These are phyloP conservation scores for Mortierella hygrophila DNA, from an alignment of 192 early-diverging fungal species.

Conservation along the genomic window DNA sequence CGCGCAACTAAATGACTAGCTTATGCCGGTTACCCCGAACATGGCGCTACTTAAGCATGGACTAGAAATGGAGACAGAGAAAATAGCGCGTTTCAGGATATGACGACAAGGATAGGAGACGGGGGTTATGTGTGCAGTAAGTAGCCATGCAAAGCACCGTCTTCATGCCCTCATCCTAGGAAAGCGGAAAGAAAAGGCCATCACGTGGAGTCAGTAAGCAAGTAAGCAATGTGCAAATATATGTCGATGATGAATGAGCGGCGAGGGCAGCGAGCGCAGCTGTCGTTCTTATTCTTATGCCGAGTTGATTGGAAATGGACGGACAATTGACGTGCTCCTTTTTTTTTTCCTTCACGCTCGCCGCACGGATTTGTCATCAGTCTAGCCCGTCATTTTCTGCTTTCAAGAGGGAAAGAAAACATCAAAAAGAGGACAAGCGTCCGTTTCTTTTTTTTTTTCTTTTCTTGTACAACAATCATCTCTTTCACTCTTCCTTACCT, in stretches of 20 bases:
- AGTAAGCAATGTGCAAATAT: background rate
- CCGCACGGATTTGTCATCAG: background rate
- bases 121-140: too few species aligned
- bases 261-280: background rate
- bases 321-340: background rate
- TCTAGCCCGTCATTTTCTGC: background rate
- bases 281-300: background rate
- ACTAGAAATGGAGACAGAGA: background rate
- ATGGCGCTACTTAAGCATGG: too few species aligned
- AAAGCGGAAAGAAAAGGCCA: background rate
- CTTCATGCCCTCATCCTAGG: background rate
- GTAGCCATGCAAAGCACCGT: background rate
- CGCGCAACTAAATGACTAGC: too few species aligned
- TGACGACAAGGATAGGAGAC: background rate
- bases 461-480: background rate
- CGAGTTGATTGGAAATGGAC: background rate
- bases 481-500: background rate
- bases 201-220: background rate
- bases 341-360: background rate
- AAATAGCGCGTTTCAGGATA: background rate
- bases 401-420: background rate
- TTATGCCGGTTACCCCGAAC: too few species aligned
- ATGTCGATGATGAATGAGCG: background rate
- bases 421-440: background rate
- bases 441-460: background rate